A percentile compares a stretch with the other conserved stretches of the same genome.
Conservation (phyloP, 2,329 filamentous ascomycete species). For the Alternaria triticimaculans region DNA sequence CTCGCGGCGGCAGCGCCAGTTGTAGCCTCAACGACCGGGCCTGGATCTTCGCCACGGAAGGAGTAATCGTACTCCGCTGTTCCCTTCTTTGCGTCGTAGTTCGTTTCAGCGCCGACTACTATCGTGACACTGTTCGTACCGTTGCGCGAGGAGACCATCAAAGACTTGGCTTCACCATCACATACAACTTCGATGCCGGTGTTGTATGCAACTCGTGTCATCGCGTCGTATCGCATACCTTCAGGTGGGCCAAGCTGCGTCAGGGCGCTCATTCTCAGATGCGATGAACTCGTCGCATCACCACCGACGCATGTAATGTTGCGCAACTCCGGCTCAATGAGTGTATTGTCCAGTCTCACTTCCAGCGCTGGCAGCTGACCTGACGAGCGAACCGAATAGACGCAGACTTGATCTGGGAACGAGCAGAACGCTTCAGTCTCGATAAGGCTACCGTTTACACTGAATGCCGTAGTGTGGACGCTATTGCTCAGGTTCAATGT, state of each 20-base stretch:
- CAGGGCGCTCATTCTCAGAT: conserved; percentile 26
- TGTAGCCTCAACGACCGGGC: conserved; percentile 43
- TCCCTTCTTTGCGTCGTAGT: conserved; percentile 61
- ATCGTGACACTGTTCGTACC: conserved; percentile 44
- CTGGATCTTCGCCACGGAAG: conserved; percentile 59
- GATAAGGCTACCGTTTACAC: conserved; percentile 38
- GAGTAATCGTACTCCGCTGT: conserved; percentile 53
- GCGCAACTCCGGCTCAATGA: conserved; percentile 38
- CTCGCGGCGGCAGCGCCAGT: conserved; percentile 46
- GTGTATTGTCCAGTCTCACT: conserved; percentile 53
- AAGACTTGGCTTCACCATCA: conserved; percentile 4
- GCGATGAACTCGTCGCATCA: conserved; percentile 41
- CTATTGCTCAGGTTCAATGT: conserved; percentile 55
- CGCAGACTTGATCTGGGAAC: conserved; percentile 51
- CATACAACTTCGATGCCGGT: conserved; percentile 22
- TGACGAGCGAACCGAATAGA: conserved; percentile 45
- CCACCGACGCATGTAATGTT: conserved; percentile 44
- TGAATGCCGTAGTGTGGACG: conserved; percentile 44
- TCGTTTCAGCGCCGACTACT: conserved; percentile 54
- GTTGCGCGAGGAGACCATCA: conserved; percentile 14
- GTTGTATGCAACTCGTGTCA: conserved; percentile 38
- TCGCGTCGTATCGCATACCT: conserved; percentile 56
- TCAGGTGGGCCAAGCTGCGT: conserved; percentile 51
- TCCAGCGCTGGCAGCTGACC: conserved; percentile 51
- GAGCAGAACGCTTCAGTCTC: conserved; percentile 55